These are phyloP conservation scores for Cutaneotrichosporon spelunceum DNA, from an alignment of 1,284 basidiomycete genomes.

Conservation along the genomic window DNA sequence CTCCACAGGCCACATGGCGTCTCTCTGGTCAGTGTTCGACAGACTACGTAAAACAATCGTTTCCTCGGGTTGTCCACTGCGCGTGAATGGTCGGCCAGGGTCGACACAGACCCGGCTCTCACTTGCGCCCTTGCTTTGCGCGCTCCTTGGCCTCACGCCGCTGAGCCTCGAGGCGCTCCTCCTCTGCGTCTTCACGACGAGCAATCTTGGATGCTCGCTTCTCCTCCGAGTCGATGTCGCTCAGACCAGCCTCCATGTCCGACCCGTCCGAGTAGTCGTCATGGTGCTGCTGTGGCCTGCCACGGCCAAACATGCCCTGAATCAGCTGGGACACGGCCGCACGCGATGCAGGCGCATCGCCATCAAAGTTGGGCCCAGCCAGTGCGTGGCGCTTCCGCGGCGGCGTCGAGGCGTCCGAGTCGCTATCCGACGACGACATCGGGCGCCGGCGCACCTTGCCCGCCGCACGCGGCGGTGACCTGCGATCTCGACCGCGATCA, in stretches of 20 bases:
- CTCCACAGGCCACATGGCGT: background rate
- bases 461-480: background rate
- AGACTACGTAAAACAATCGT: background rate
- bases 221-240: constrained; percentile 45
- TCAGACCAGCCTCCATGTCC: constrained; percentile 49
- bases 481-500: constrained; percentile 10
- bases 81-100: background rate
- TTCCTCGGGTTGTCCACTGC: background rate
- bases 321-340: constrained; percentile 21
- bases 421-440: constrained; percentile 14
- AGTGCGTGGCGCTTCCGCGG: constrained; percentile 17
- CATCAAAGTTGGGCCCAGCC: constrained; percentile 1
- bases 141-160: constrained; percentile 32
- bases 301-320: constrained; percentile 23
- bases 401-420: constrained; percentile 13
- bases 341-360: constrained; percentile 16
- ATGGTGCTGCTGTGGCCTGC: constrained; percentile 22
- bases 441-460: constrained; percentile 10
- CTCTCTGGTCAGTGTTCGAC: background rate
- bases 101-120: background rate
- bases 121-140: background rate
- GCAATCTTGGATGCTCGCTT: constrained; percentile 38
- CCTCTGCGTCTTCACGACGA: constrained; percentile 41
- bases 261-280: constrained; percentile 27
- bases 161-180: constrained; percentile 41